Conservation (phyloP, 2,329 filamentous ascomycete species). For the Cordyceps tenuipes region DNA sequence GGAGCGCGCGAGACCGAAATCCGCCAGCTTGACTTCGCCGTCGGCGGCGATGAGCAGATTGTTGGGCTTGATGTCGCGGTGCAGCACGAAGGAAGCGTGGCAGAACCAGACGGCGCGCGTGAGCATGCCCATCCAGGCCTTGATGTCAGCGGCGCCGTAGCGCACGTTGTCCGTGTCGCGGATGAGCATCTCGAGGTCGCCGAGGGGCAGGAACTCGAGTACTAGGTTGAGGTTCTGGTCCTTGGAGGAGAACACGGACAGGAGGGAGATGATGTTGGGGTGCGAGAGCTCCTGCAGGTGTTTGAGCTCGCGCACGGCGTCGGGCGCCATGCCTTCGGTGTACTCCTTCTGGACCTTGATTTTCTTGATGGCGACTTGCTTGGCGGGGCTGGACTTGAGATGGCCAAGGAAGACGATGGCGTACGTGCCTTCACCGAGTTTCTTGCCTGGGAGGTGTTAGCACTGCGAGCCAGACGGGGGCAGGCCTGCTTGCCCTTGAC, state of each 20-base stretch:
- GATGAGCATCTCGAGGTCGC: constrained; percentile 91
- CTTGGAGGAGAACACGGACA: constrained; percentile 90
- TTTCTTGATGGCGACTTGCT: constrained; percentile 85
- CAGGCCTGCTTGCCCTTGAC: constrained; percentile 58
- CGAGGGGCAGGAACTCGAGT: constrained; percentile 86
- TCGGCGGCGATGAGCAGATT: constrained; percentile 91
- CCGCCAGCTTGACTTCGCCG: constrained; percentile 88
- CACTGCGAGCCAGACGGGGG: not conserved
- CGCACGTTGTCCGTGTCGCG: constrained; percentile 69
- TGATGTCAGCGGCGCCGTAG: constrained; percentile 86
- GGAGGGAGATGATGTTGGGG: constrained; percentile 88
- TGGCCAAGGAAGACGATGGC: constrained; percentile 90
- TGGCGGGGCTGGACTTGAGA: constrained; percentile 60
- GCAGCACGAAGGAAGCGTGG: constrained; percentile 86
- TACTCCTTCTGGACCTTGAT: constrained; percentile 83
- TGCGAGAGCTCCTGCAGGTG: constrained; percentile 90
- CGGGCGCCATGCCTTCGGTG: constrained; percentile 84
- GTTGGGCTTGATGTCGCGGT: constrained; percentile 98
- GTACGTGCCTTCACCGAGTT: constrained; percentile 93
- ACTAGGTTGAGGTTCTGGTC: constrained; percentile 95
- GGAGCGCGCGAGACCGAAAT: constrained; percentile 88
- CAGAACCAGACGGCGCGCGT: constrained; percentile 89
- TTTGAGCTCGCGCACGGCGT: constrained; percentile 92
- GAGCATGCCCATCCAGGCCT: constrained; percentile 99
- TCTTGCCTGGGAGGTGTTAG: constrained; percentile 54